Conservation (phyloP, 805 yeast species). For the Lachancea dasiensis region DNA sequence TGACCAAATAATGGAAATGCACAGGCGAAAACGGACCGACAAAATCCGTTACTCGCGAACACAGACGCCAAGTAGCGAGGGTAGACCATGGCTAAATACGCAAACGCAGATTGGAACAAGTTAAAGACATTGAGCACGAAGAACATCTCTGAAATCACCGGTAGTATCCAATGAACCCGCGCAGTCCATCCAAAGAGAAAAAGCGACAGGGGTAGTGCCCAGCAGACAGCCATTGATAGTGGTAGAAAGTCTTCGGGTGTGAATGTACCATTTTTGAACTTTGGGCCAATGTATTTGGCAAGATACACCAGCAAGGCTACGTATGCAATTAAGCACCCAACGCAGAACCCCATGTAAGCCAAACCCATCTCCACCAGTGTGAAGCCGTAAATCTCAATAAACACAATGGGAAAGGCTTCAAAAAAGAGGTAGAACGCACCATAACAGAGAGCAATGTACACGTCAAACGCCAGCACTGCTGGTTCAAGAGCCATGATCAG, state of each 20-base stretch:
- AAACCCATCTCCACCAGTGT: slow-evolving; percentile 43
- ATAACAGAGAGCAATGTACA: slow-evolving; percentile 47
- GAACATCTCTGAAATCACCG: slow-evolving; percentile 39
- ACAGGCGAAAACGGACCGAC: slow-evolving; percentile 48
- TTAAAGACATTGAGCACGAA: slow-evolving; percentile 38
- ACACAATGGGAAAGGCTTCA: slow-evolving; percentile 58
- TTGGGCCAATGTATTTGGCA: slow-evolving; percentile 25
- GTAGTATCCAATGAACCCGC: slow-evolving; percentile 45
- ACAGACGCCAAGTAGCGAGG: slow-evolving; percentile 50
- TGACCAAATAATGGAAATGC: slow-evolving; percentile 61
- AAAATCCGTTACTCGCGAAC: slow-evolving; percentile 50
- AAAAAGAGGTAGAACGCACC: slow-evolving; percentile 51
- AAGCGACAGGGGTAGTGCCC: slow-evolving; percentile 39
- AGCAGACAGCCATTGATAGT: slow-evolving; percentile 37
- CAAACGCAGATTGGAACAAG: slow-evolving; percentile 47
- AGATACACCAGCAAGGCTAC: slow-evolving; percentile 24
- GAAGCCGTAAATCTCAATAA: slow-evolving; percentile 40
- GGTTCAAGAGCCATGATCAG: slow-evolving; percentile 50
- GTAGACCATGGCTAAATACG: slow-evolving; percentile 45
- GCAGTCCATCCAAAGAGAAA: slow-evolving; percentile 50
- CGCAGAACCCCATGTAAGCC: slow-evolving; percentile 41
- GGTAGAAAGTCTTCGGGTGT: slow-evolving; percentile 41
- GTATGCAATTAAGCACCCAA: slow-evolving; percentile 42
- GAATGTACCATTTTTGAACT: slow-evolving; percentile 25
- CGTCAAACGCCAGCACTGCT: slow-evolving; percentile 46